A percentile compares a stretch with the other conserved stretches of the same genome.
Evolutionary conservation across 441 rosid species (phyloP).

Genomic region (Pelargonium fulgidum): DNA sequence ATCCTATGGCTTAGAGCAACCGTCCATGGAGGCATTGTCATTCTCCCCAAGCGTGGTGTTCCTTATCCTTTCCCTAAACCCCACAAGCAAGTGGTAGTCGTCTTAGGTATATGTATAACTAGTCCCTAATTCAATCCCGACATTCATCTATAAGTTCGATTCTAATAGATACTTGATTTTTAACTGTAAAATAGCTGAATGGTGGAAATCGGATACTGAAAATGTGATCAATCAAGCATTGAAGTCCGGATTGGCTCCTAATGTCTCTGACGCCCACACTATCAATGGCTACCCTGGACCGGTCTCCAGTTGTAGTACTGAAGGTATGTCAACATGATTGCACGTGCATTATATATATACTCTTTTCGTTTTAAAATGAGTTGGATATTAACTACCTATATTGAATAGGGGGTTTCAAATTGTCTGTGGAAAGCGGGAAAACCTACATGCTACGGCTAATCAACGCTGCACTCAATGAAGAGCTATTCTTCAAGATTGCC

Average conservation of each 20-base stretch:
- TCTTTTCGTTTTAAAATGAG: too few species aligned
- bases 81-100: slow-evolving; percentile 27
- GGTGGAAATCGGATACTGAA: slow-evolving; percentile 53
- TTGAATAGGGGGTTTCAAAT: slow-evolving; percentile 46
- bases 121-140: neutral
- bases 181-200: slow-evolving; percentile 34
- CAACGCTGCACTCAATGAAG: slow-evolving; percentile 66
- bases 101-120: slow-evolving; percentile 27
- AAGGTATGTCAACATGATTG: slow-evolving; percentile 26
- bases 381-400: slow-evolving; percentile 20
- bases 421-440: slow-evolving; percentile 47
- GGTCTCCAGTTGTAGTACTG: slow-evolving; percentile 46
- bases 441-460: slow-evolving; percentile 51
- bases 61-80: slow-evolving; percentile 45
- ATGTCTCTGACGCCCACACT: slow-evolving; percentile 53
- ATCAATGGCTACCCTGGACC: slow-evolving; percentile 56
- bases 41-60: slow-evolving; percentile 37
- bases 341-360: too few species aligned
- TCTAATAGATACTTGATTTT: too few species aligned
- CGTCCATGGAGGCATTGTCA: slow-evolving; percentile 40
- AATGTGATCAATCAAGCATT: slow-evolving; percentile 35
- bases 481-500: slow-evolving; percentile 54
- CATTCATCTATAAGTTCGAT: too few species aligned
- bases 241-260: slow-evolving; percentile 42
- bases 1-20: slow-evolving; percentile 52